phyloP scores from a whole-genome alignment of 306 rosid genomes.

The Bauhinia variegata region DNA sequence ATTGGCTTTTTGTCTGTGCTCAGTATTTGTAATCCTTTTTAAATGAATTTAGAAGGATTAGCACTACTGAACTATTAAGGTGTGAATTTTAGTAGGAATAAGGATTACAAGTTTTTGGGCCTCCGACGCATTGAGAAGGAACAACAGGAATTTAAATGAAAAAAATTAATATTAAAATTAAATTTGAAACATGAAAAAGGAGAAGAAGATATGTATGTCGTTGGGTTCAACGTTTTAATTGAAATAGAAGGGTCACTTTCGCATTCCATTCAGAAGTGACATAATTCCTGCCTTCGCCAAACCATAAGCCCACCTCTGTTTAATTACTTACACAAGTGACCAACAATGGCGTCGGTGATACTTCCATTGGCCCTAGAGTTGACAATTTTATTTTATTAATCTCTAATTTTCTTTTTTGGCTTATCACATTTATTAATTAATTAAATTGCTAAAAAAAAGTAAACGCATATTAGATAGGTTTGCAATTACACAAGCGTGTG shows the following conservation, averaged over 20 bases:
- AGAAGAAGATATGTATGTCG: not conserved
- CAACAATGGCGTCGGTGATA: conserved; percentile 40
- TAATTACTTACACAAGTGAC: conserved; percentile 7
- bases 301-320: not conserved
- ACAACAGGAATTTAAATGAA: not conserved
- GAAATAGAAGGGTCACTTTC: conserved; percentile 1
- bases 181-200: not conserved
- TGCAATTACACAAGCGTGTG: too few species aligned
- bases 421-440: not conserved
- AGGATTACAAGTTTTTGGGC: too few species aligned
- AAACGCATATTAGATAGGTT: too few species aligned
- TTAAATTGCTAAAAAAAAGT: too few species aligned
- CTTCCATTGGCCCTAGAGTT: not conserved
- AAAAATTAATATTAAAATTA: too few species aligned
- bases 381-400: conserved; percentile 4
- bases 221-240: too few species aligned
- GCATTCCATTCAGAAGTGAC: conserved; percentile 27
- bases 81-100: too few species aligned
- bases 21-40: too few species aligned
- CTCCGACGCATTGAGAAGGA: conserved; percentile 38
- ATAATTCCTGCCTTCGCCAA: not conserved
- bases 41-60: too few species aligned
- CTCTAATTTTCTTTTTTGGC: not conserved
- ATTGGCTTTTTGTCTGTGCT: too few species aligned
- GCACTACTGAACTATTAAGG: too few species aligned